Conservation (phyloP, 192 early-diverging fungal species). For the Dimargaris verticillata region DNA sequence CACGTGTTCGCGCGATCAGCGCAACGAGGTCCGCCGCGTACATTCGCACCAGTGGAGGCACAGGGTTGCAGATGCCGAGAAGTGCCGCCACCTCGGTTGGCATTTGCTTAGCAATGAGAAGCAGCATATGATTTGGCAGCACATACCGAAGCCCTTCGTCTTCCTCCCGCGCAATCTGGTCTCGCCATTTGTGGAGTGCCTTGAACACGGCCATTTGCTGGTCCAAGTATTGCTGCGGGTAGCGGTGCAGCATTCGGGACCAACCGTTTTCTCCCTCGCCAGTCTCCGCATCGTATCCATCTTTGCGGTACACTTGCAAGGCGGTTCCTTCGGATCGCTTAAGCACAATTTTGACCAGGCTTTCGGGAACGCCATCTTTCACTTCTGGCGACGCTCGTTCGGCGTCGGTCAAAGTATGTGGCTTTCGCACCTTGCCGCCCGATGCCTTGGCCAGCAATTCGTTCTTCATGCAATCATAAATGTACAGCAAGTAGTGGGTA, state of each 20-base stretch:
- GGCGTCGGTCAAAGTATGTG: no score
- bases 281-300: conserved; percentile 60
- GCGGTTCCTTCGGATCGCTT: conserved; percentile 52
- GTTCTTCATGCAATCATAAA: conserved; percentile 83
- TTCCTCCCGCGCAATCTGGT: conserved; percentile 74
- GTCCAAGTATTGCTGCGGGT: conserved; percentile 27
- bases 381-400: neutral
- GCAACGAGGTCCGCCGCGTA: conserved; percentile 58
- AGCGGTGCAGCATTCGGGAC: conserved; percentile 46
- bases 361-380: conserved; percentile 7
- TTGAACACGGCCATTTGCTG: conserved; percentile 68
- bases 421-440: neutral
- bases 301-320: conserved; percentile 58
- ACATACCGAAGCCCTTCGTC: conserved; percentile 85
- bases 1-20: conserved; percentile 21
- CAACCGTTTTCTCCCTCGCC: conserved; percentile 73
- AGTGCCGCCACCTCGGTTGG: conserved; percentile 52
- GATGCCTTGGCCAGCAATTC: conserved; percentile 37
- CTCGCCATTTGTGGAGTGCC: conserved; percentile 84
- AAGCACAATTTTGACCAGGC: conserved; percentile 38
- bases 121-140: conserved; percentile 79
- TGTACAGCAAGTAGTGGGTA: conserved; percentile 90
- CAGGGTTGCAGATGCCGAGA: conserved; percentile 55
- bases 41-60: conserved; percentile 72
- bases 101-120: conserved; percentile 48